Conservation (phyloP, 2,329 filamentous ascomycete species). For the Aspergillus niger region DNA sequence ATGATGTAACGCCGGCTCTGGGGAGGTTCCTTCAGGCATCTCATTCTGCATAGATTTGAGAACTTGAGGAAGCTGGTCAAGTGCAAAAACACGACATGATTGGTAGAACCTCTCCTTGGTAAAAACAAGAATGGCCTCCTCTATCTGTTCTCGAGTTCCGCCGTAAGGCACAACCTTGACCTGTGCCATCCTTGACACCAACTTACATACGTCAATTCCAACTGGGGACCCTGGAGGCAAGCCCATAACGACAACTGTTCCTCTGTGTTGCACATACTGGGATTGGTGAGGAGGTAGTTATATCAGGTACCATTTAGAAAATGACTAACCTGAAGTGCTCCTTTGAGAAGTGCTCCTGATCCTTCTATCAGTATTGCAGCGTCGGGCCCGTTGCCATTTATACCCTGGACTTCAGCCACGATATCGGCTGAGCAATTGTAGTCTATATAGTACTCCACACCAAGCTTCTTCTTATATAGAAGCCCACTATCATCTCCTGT, state of each 20-base stretch:
- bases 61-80: neutral
- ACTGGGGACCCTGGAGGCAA: neutral
- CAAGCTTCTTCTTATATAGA: slow-evolving; percentile 1
- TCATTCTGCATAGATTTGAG: neutral
- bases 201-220: neutral
- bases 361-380: neutral
- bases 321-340: slow-evolving; percentile 3
- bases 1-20: neutral
- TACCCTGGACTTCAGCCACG: neutral
- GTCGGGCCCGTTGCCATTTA: neutral
- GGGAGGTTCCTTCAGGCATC: neutral
- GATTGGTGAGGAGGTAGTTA: neutral
- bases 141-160: slow-evolving; percentile 3
- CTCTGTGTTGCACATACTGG: slow-evolving; percentile 1
- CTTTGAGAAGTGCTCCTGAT: neutral
- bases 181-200: slow-evolving; percentile 1
- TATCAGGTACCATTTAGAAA: neutral
- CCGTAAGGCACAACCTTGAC: slow-evolving; percentile 1
- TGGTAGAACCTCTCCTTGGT: neutral
- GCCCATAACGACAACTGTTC: neutral
- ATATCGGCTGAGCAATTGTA: neutral
- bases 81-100: neutral
- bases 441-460: slow-evolving; percentile 2
- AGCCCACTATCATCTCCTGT: neutral
- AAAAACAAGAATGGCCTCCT: slow-evolving; percentile 1